These are phyloP conservation scores for Remersonia thermophila DNA, from an alignment of 2,329 filamentous ascomycete genomes.

Conservation along the genomic window DNA sequence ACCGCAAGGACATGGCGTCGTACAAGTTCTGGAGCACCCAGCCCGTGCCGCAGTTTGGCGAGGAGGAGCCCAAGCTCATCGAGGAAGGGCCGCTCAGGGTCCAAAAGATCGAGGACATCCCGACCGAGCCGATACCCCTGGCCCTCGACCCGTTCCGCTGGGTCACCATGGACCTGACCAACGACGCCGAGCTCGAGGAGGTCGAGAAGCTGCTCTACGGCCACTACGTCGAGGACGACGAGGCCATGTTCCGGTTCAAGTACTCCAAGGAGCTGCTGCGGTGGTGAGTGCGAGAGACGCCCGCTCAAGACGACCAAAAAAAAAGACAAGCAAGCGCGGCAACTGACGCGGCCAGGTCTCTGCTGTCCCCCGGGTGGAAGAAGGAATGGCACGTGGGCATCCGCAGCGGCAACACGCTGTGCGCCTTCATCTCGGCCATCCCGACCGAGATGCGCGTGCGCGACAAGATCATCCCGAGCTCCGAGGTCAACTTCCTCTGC, in stretches of 20 bases:
- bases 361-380: slow-evolving; percentile 89
- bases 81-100: slow-evolving; percentile 76
- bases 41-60: slow-evolving; percentile 75
- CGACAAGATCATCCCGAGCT: slow-evolving; percentile 59
- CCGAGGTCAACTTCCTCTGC: slow-evolving; percentile 96
- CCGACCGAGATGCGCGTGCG: slow-evolving; percentile 75
- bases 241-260: slow-evolving; percentile 95
- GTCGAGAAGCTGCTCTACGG: slow-evolving; percentile 83
- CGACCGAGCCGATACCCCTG: slow-evolving; percentile 63
- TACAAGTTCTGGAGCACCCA: slow-evolving; percentile 99
- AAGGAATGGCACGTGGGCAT: slow-evolving; percentile 94
- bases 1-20: slow-evolving; percentile 87
- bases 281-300: slow-evolving; percentile 51
- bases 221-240: slow-evolving; percentile 95
- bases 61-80: slow-evolving; percentile 37
- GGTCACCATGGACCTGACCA: slow-evolving; percentile 76
- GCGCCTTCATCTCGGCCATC: slow-evolving; percentile 91
- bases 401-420: slow-evolving; percentile 71
- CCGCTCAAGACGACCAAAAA: neutral
- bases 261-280: slow-evolving; percentile 82
- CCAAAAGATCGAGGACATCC: slow-evolving; percentile 65
- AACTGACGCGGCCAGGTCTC: slow-evolving; percentile 46
- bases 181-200: slow-evolving; percentile 70
- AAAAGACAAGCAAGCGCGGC: neutral
- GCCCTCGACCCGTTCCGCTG: slow-evolving; percentile 75